Conservation (phyloP, 257 asterid species). For the Apocynum venetum region DNA sequence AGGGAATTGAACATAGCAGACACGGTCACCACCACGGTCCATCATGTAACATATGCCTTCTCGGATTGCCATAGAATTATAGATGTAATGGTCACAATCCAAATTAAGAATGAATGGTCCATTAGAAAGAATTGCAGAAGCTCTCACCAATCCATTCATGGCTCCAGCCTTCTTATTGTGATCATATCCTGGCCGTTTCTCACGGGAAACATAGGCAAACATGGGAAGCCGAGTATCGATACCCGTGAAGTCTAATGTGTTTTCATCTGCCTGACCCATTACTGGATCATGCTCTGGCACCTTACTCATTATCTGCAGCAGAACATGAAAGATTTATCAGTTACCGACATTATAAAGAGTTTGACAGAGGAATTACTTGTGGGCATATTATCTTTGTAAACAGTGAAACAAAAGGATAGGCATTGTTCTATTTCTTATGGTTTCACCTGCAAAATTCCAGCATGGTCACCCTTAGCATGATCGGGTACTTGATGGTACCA, state of each 20-base stretch:
- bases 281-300: slow-evolving; percentile 78
- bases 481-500: slow-evolving; percentile 62
- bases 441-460: slow-evolving; percentile 81
- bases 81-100: slow-evolving; percentile 91
- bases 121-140: slow-evolving; percentile 86
- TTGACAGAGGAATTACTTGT: too few relatives aligned
- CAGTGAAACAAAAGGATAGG: too few relatives aligned
- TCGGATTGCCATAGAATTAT: slow-evolving; percentile 65
- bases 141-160: slow-evolving; percentile 92
- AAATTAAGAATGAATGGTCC: slow-evolving; percentile 91
- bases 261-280: slow-evolving; percentile 71
- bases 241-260: slow-evolving; percentile 67
- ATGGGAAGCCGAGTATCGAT: slow-evolving; percentile 75
- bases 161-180: slow-evolving; percentile 99
- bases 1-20: slow-evolving; percentile 93
- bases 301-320: slow-evolving; percentile 81
- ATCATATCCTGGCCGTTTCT: slow-evolving; percentile 78
- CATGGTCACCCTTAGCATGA: slow-evolving; percentile 84
- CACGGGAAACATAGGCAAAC: slow-evolving; percentile 94
- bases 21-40: slow-evolving; percentile 96
- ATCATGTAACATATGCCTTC: slow-evolving; percentile 98
- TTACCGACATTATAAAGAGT: not conserved
- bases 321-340: not conserved
- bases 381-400: too few relatives aligned
- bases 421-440: not conserved